These are phyloP conservation scores for Aspergillus alliaceus DNA, from an alignment of 2,329 filamentous ascomycete species.

Conservation along the genomic window DNA sequence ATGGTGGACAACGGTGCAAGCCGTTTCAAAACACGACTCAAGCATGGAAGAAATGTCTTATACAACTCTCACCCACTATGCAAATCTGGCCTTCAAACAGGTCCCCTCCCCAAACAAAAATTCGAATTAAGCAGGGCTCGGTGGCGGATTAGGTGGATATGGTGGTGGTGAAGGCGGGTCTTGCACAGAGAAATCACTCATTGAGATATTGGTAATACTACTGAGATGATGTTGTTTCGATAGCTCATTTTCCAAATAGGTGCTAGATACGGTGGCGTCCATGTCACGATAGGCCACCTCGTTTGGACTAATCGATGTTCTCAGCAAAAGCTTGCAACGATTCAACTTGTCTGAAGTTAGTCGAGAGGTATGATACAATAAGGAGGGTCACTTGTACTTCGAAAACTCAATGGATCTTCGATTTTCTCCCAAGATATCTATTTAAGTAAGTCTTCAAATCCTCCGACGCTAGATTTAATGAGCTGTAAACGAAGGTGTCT, in stretches of 20 bases:
- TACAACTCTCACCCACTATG: background rate
- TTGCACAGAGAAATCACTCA: conserved; percentile 13
- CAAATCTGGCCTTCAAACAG: background rate
- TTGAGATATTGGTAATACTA: background rate
- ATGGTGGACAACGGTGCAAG: too few relatives aligned
- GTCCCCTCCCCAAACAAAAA: too few relatives aligned
- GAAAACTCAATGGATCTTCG: background rate
- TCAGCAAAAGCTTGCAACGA: background rate
- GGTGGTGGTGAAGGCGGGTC: conserved; percentile 33
- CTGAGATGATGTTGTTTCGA: background rate
- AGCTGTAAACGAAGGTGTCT: background rate
- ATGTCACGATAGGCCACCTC: background rate
- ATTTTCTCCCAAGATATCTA: background rate
- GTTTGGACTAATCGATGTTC: background rate
- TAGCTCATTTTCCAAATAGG: background rate
- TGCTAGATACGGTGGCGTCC: background rate
- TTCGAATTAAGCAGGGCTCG: conserved; percentile 34
- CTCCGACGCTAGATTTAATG: background rate
- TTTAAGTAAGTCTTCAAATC: background rate
- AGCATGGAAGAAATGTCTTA: background rate
- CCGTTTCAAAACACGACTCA: background rate
- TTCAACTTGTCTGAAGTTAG: background rate
- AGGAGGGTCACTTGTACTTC: background rate
- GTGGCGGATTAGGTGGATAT: conserved; percentile 41
- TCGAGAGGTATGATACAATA: background rate